Percentiles rank a stretch among this genome's conserved stretches.
phyloP scores from a whole-genome alignment of 306 rosid species.

The Vigna unguiculata region DNA sequence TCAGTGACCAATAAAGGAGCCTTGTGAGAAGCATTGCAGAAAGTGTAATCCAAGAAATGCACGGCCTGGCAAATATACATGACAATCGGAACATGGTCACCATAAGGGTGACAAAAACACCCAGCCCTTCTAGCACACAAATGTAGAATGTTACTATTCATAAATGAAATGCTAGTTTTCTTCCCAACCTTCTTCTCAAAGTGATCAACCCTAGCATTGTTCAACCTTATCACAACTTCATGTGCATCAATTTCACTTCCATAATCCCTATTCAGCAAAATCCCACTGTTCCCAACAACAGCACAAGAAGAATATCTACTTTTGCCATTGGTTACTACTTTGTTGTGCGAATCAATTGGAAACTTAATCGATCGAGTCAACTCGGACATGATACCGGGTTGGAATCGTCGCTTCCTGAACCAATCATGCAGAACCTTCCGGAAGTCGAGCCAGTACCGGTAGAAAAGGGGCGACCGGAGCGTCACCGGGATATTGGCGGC shows the following conservation, averaged over 20 bases:
- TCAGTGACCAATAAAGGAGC: slow-evolving; percentile 81
- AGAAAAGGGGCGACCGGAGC: slow-evolving; percentile 75
- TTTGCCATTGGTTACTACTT: neutral
- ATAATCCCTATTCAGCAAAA: slow-evolving; percentile 66
- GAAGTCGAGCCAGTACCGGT: slow-evolving; percentile 85
- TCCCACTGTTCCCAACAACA: slow-evolving; percentile 95
- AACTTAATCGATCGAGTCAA: slow-evolving; percentile 58
- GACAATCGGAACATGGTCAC: slow-evolving; percentile 67
- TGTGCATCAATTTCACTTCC: slow-evolving; percentile 83
- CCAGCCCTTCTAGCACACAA: slow-evolving; percentile 84
- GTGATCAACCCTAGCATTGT: slow-evolving; percentile 73
- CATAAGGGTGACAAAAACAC: slow-evolving; percentile 94
- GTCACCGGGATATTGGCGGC: slow-evolving; percentile 46
- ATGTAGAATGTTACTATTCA: slow-evolving; percentile 91
- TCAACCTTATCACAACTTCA: slow-evolving; percentile 75
- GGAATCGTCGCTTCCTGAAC: slow-evolving; percentile 70
- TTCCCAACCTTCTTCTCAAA: slow-evolving; percentile 75
- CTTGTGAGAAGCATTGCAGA: slow-evolving; percentile 79
- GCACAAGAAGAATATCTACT: slow-evolving; percentile 73
- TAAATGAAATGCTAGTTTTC: slow-evolving; percentile 81
- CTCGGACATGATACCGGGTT: slow-evolving; percentile 69
- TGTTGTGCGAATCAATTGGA: slow-evolving; percentile 57
- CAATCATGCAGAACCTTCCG: slow-evolving; percentile 69
- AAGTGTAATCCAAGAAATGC: slow-evolving; percentile 85
- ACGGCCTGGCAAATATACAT: slow-evolving; percentile 92